Evolutionary conservation across 768 basidiomycete species (phyloP).

Genomic region (Suillus occidentalis): DNA sequence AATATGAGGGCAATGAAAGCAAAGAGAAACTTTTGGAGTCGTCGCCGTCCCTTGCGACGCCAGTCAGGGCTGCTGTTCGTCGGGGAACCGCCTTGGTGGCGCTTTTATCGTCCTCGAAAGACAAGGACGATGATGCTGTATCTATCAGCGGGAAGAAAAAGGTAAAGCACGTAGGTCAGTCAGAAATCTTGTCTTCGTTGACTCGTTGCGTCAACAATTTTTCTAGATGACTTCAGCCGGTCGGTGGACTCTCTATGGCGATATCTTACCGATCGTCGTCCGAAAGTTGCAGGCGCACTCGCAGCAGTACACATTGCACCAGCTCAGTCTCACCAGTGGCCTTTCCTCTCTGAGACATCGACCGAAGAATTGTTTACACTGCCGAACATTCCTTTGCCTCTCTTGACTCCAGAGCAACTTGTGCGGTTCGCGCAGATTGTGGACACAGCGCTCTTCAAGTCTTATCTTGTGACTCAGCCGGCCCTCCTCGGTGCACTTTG

Average conservation of each 20-base stretch:
- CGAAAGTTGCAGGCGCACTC: constrained; percentile 80
- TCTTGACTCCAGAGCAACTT: constrained; percentile 80
- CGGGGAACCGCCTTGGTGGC: constrained; percentile 57
- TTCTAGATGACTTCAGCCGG: constrained; percentile 56
- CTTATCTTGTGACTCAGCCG: constrained; percentile 81
- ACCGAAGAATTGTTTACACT: constrained; percentile 74
- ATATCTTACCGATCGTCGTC: constrained; percentile 88
- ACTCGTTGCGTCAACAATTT: constrained; percentile 1
- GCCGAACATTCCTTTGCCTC: constrained; percentile 71
- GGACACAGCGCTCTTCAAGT: constrained; percentile 93
- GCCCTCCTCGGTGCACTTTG: constrained; percentile 83
- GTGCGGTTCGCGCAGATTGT: constrained; percentile 90
- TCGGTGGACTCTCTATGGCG: constrained; percentile 87
- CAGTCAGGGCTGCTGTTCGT: constrained; percentile 37
- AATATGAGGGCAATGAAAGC: constrained; percentile 24
- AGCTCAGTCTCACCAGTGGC: constrained; percentile 63
- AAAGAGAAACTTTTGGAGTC: constrained; percentile 30
- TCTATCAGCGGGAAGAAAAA: constrained; percentile 46
- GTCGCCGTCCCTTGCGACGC: constrained; percentile 38
- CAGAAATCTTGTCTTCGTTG: constrained; percentile 24
- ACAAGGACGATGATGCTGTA: constrained; percentile 64
- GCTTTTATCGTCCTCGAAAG: constrained; percentile 33
- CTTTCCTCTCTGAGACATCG: constrained; percentile 70
- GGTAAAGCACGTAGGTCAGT: constrained; percentile 25
- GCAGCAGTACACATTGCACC: constrained; percentile 67